These are phyloP conservation scores for Selaginella tamariscina DNA, from an alignment of 75 land plant genomes.

Conservation along the genomic window DNA sequence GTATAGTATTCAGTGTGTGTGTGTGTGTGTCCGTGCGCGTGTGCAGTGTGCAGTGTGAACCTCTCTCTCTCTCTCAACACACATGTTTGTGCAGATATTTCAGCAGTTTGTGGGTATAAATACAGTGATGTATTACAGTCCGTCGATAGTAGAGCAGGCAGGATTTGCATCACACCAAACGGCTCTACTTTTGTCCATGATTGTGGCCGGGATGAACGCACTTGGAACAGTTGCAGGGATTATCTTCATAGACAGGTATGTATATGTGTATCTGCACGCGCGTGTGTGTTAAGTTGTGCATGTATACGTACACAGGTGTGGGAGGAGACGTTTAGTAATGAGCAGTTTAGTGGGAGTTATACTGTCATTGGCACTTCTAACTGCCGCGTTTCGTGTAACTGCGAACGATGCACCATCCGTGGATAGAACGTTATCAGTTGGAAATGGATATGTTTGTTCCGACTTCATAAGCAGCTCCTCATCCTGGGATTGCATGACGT, in stretches of 20 bases:
- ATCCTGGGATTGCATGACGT: background rate
- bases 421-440: background rate
- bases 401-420: slow-evolving; percentile 6
- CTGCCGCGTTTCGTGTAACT: slow-evolving; percentile 41
- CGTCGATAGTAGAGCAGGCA: slow-evolving; percentile 80
- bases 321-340: slow-evolving; percentile 58
- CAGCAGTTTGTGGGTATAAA: slow-evolving; percentile 94
- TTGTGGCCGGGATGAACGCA: slow-evolving; percentile 82
- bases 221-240: slow-evolving; percentile 60
- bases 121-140: slow-evolving; percentile 96
- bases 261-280: background rate
- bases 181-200: slow-evolving; percentile 60
- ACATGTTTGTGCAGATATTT: slow-evolving; percentile 36
- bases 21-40: too few relatives aligned
- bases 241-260: slow-evolving; percentile 15
- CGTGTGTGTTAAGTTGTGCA: slow-evolving; percentile 4
- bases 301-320: slow-evolving; percentile 43
- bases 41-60: too few relatives aligned
- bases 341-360: slow-evolving; percentile 53
- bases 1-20: background rate
- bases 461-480: background rate
- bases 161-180: slow-evolving; percentile 81
- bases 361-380: slow-evolving; percentile 29
- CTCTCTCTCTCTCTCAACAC: background rate
- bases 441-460: background rate